Percentiles rank a stretch among this genome's conserved stretches.
phyloP scores from a whole-genome alignment of 1,139 yeast species.

The Taphrina communis region DNA sequence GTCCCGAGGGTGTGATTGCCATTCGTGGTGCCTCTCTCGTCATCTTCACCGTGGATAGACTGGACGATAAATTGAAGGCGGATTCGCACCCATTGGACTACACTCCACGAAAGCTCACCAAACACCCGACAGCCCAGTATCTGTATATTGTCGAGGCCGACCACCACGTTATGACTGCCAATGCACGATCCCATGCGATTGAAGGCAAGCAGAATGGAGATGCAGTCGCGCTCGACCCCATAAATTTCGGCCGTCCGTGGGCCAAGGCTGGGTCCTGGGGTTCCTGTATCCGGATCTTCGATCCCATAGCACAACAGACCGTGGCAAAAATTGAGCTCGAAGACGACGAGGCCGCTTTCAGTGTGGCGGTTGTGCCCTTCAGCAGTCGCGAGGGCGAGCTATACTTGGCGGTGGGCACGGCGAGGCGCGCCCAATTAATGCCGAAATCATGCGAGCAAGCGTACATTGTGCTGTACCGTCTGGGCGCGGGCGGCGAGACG shows the following conservation, averaged over 20 bases:
- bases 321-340: conserved; percentile 56
- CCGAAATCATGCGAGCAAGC: conserved; percentile 54
- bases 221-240: conserved; percentile 51
- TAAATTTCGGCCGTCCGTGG: conserved; percentile 56
- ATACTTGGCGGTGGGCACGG: conserved; percentile 60
- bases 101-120: conserved; percentile 61
- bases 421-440: conserved; percentile 53
- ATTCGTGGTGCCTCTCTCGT: conserved; percentile 60
- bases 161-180: conserved; percentile 51
- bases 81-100: conserved; percentile 58
- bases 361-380: conserved; percentile 53
- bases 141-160: conserved; percentile 60
- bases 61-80: conserved; percentile 58
- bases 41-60: conserved; percentile 66
- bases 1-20: conserved; percentile 67
- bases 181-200: conserved; percentile 35
- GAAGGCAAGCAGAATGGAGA: conserved; percentile 46
- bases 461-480: conserved; percentile 57
- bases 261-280: conserved; percentile 55
- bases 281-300: conserved; percentile 62
- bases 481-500: conserved; percentile 53
- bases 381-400: conserved; percentile 49
- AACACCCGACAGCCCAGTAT: conserved; percentile 48
- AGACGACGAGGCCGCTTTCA: conserved; percentile 56
- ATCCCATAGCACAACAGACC: conserved; percentile 53